Percentiles rank a stretch among this genome's conserved stretches.
Evolutionary conservation across 805 yeast genomes (phyloP).

Genomic region (Candida ulmi): DNA sequence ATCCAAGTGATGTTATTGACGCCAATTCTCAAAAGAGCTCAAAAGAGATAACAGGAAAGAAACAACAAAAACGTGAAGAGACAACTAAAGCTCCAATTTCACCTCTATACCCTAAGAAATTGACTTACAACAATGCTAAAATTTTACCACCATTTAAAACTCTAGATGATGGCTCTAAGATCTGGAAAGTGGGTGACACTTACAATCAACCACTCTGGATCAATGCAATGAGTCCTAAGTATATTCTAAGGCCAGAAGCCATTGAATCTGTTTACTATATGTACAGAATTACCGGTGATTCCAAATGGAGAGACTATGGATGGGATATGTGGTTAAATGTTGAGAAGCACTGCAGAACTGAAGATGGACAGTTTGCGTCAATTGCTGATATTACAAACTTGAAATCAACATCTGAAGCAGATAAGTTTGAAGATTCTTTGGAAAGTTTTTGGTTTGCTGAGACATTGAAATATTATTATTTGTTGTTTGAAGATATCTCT

Average conservation of each 20-base stretch:
- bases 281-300: constrained; percentile 56
- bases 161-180: constrained; percentile 5
- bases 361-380: constrained; percentile 33
- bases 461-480: constrained; percentile 50
- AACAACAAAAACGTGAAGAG: neutral
- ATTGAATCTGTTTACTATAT: constrained; percentile 55
- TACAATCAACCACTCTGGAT: constrained; percentile 26
- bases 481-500: constrained; percentile 39
- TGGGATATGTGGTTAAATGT: constrained; percentile 39
- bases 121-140: neutral
- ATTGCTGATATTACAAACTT: constrained; percentile 33
- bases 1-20: neutral
- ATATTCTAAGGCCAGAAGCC: constrained; percentile 53
- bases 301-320: constrained; percentile 51
- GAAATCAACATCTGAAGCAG: constrained; percentile 16
- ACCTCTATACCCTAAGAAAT: neutral
- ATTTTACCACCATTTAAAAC: constrained; percentile 2
- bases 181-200: constrained; percentile 10
- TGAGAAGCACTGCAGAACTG: constrained; percentile 24
- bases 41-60: neutral
- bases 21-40: too few relatives aligned
- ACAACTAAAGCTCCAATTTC: too few relatives aligned
- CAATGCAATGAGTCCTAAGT: constrained; percentile 30
- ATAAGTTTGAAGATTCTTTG: constrained; percentile 27
- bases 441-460: constrained; percentile 56